Conservation (phyloP, 23 red algal species). For the Pyropia yezoensis region DNA sequence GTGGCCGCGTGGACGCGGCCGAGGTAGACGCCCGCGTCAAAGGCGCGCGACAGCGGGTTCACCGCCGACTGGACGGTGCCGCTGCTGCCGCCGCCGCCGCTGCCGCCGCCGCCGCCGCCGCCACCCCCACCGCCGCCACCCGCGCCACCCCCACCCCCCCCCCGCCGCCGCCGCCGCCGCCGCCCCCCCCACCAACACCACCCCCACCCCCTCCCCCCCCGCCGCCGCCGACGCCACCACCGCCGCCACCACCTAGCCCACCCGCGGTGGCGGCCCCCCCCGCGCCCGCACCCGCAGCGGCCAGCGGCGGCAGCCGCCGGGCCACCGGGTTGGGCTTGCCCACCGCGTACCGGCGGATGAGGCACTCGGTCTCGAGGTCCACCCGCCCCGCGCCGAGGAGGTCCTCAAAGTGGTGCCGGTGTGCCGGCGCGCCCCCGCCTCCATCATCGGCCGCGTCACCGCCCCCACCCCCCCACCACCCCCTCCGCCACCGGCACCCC, state of each 20-base stretch:
- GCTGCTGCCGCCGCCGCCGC: not conserved
- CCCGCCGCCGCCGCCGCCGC: not conserved
- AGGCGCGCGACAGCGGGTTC: slow-evolving; percentile 14
- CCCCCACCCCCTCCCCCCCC: not conserved
- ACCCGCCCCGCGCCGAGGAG: slow-evolving; percentile 42
- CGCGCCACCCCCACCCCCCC: not conserved
- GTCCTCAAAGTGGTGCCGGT: slow-evolving; percentile 25
- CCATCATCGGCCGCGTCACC: not conserved
- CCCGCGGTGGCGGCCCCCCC: too few species aligned
- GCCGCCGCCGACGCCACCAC: not conserved
- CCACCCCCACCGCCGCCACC: not conserved
- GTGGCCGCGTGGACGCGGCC: slow-evolving; percentile 21
- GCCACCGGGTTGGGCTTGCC: not conserved
- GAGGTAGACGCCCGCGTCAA: slow-evolving; percentile 29
- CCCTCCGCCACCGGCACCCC: too few species aligned
- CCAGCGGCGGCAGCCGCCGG: too few species aligned
- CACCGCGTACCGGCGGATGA: slow-evolving; percentile 10
- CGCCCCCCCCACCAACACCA: not conserved
- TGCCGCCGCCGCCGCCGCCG: not conserved
- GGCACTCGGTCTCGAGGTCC: slow-evolving; percentile 12
- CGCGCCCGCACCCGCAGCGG: too few species aligned
- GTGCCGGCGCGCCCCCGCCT: slow-evolving; percentile 3
- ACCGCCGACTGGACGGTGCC: not conserved
- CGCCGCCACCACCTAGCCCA: not conserved
- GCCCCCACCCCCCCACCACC: not conserved